Base-by-base conservation (phyloP, 148 eudicot species). In the Rhododendron henanense region DNA sequence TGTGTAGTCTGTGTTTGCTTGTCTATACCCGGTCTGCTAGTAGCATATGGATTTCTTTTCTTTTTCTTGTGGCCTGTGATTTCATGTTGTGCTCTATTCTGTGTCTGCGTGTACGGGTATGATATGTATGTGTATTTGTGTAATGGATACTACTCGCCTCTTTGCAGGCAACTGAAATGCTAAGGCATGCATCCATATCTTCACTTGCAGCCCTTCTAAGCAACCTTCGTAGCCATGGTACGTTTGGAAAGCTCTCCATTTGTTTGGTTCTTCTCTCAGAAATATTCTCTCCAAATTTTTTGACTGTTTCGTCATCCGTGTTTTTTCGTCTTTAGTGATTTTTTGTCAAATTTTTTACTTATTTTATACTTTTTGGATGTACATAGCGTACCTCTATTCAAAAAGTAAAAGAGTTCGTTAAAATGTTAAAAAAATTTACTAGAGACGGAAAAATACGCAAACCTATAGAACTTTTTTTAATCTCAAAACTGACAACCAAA, bases 161-260 rank as follows among this genome's bases (percentile, higher is more conserved):
- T 84, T 85, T 86, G 79, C 93, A 96, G 98, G 94, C 91, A 77
- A 90, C 90, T 67, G 98, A 93, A 88, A 90, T 96, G 93, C 85
- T 90, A 61, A 92, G 98, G 85, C 91, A 96, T 85, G 85, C 93
- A 79, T 82, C 92, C 8, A 39, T 90, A 59, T 85, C 93, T 78
- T 91, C 95, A 85, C 92, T 88, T 89, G 94, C 95, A 35, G 73
- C 90, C 31, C 90, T 96, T 77, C 90, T 94, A 51, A 93, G 92
- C 89, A 90, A 90, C 84, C 92, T 96, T 81, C 96, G 96, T 45
- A 91, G 94, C 92, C 93, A 92, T 81, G 94, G 98, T 93, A 91
- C 82, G 87, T 83, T 23, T 73, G 41, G 7, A 33, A 71, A 31
- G 76, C 41, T 31, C 3, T 71, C 33, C 35, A 33, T 33, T 31